These are phyloP conservation scores for Quercus tomentella DNA, from an alignment of 331 rosid genomes.

Conservation along the genomic window DNA sequence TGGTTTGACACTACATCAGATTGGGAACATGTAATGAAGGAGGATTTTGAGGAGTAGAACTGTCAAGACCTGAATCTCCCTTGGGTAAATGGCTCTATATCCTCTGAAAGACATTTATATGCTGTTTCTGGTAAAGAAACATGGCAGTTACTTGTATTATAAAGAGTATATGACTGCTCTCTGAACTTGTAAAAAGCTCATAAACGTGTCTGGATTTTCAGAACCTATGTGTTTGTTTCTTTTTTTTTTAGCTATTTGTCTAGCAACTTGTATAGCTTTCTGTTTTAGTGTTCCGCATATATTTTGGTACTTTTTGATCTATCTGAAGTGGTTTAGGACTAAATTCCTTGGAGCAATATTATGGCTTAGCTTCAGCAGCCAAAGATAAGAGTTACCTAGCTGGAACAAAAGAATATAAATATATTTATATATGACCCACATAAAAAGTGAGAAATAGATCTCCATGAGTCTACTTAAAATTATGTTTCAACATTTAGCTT, in stretches of 20 bases:
- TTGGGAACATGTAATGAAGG: slow-evolving; percentile 78
- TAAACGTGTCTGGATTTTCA: neutral
- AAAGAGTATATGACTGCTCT: neutral
- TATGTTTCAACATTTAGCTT: no score
- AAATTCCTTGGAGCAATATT: no score
- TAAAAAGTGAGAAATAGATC: no score
- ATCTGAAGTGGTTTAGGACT: no score
- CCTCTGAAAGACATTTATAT: neutral
- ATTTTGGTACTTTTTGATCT: no score
- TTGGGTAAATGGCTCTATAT: neutral
- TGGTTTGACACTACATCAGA: slow-evolving; percentile 55
- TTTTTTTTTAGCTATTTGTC: neutral
- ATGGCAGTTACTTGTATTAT: neutral
- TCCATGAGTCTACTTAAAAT: no score
- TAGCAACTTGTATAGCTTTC: neutral
- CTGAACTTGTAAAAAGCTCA: slow-evolving; percentile 11
- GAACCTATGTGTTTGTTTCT: neutral
- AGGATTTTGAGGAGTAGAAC: slow-evolving; percentile 37
- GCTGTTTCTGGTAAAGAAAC: neutral
- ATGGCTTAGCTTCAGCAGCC: no score
- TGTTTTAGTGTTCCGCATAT: no score
- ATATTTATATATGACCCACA: no score
- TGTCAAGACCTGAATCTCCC: slow-evolving; percentile 20
- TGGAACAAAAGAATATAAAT: no score
- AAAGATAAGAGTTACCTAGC: no score